Evolutionary conservation across 345 rosid genomes (phyloP).

Genomic region (Abelmoschus esculentus): DNA sequence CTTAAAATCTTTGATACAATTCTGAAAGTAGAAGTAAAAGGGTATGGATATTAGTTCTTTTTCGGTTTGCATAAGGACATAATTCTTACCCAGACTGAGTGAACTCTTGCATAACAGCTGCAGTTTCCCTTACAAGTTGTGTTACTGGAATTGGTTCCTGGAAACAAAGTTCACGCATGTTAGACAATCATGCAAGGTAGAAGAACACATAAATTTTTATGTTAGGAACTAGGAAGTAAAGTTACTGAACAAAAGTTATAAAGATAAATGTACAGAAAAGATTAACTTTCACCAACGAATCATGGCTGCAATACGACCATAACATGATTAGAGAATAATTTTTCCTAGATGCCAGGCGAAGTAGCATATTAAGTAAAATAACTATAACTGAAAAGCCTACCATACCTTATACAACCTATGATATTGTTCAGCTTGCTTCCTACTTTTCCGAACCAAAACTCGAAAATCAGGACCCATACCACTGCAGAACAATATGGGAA

Average conservation of each 20-base stretch:
- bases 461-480: constrained; percentile 98
- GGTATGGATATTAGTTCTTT: not conserved
- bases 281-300: not conserved
- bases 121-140: constrained; percentile 93
- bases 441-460: constrained; percentile 87
- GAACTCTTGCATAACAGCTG: constrained; percentile 98
- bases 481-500: constrained; percentile 29
- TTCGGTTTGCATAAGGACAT: not conserved
- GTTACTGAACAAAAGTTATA: not conserved
- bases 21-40: not conserved
- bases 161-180: constrained; percentile 17
- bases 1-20: not conserved
- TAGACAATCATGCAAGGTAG: constrained; percentile 1
- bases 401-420: constrained; percentile 3
- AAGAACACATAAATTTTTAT: not conserved
- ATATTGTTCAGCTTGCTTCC: constrained; percentile 31
- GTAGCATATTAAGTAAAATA: not conserved
- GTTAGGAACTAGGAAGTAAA: not conserved
- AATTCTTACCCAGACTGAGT: constrained; percentile 30
- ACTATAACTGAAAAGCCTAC: not conserved
- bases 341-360: not conserved
- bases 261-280: not conserved
- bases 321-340: not conserved
- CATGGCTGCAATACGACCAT: not conserved
- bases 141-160: constrained; percentile 98